Evolutionary conservation across 2,329 filamentous ascomycete genomes (phyloP).

Genomic region (Neofusicoccum parvum): DNA sequence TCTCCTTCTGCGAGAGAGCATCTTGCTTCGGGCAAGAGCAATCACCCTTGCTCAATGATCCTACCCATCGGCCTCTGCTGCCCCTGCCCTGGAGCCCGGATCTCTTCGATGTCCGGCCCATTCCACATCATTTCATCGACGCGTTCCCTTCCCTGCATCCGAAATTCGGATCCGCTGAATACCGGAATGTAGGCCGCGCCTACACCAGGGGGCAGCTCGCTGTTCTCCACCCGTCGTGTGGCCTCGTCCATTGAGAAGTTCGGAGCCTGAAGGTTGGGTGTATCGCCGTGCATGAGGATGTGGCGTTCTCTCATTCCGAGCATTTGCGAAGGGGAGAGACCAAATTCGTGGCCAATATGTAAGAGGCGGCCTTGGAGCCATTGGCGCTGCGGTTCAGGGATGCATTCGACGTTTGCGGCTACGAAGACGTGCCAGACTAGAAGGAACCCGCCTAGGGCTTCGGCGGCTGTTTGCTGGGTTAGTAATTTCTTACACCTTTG

Average conservation of each 20-base stretch:
- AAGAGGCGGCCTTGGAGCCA: slow-evolving; percentile 41
- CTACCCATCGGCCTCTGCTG: too few relatives aligned
- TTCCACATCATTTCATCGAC: too few relatives aligned
- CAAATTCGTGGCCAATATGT: slow-evolving; percentile 40
- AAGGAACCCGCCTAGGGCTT: slow-evolving; percentile 43
- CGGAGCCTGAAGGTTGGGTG: not conserved
- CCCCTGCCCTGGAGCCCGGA: too few relatives aligned
- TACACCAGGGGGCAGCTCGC: not conserved
- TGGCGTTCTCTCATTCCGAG: slow-evolving; percentile 22
- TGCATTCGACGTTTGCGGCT: slow-evolving; percentile 38
- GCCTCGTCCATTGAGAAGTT: not conserved
- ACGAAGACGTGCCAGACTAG: slow-evolving; percentile 46
- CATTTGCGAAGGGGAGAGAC: slow-evolving; percentile 27
- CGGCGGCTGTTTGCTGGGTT: slow-evolving; percentile 34
- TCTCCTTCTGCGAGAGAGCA: too few relatives aligned
- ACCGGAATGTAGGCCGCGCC: too few relatives aligned
- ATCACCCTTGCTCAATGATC: too few relatives aligned
- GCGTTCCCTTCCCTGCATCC: too few relatives aligned
- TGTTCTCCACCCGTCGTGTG: not conserved
- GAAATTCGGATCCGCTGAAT: too few relatives aligned
- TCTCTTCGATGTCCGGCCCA: too few relatives aligned
- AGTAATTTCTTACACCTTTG: not conserved
- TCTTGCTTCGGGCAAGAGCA: too few relatives aligned
- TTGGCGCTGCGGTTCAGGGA: slow-evolving; percentile 38
- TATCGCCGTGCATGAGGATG: slow-evolving; percentile 3